Evolutionary conservation across 2,329 filamentous ascomycete genomes (phyloP), one percentile per base, ranked within the genome.

Genomic region (Pyrenophora seminiperda): DNA sequence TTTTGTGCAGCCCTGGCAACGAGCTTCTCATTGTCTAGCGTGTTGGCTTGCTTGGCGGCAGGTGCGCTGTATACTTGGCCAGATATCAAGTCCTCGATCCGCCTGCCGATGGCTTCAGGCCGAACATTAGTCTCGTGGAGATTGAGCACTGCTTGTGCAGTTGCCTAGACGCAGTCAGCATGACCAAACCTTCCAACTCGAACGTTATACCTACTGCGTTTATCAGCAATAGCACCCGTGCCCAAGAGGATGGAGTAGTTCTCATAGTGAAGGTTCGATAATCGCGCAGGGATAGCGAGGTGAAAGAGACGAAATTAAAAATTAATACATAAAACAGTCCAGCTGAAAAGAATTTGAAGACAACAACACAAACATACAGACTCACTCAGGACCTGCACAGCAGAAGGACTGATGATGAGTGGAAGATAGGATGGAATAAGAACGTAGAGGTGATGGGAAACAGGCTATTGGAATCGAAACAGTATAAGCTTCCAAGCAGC

Each of bases 351-450:
- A 47, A 54, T 56, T 60, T 50, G 41, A 59, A 68, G 58, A 37
- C 47, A 52, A 47, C 49, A 61, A 61, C 54, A 53, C 66, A 67
- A 65, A 69, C 65, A 70, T 69, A 63, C 66, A 67, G 59, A 63
- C 61, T 62, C 62, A 53, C 53, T 65, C 61, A 66, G 61, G 56
- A 62, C 61, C 68, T 71, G 70, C 70, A 58, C 68, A 71, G 68
- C 68, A 73, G 68, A 51, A 19, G 20, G 19, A 42, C n/a, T n/a
- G 38, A 41, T 59, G 53, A 44, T 59, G 53, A 46, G 51, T 59
- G 50, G 58, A 71, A 61, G 59, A 58, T 48, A 59, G 60, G 48
- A 52, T 57, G 48, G 45, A 54, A 54, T 41, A 34, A 53, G 54
- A 44, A 42, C 40, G 53, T 42, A 33, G 56, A 42, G 50, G 37